Evolutionary conservation across 2,329 filamentous ascomycete species (phyloP).

Genomic region (Fusarium keratoplasticum): DNA sequence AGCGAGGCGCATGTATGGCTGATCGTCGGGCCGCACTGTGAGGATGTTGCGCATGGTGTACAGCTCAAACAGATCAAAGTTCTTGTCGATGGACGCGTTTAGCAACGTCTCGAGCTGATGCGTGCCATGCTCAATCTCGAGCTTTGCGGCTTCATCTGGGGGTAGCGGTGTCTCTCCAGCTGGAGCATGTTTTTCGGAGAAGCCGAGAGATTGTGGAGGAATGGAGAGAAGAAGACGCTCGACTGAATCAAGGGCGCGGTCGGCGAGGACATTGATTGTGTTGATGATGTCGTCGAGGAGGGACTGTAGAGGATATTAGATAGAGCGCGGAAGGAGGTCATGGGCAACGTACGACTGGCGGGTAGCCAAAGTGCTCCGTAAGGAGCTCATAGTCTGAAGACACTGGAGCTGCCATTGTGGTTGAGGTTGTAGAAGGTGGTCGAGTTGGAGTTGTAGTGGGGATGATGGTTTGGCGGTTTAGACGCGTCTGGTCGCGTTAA

Average conservation of each 20-base stretch:
- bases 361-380: conserved; percentile 96
- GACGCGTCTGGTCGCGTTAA: conserved; percentile 37
- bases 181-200: conserved; percentile 64
- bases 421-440: conserved; percentile 4
- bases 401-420: conserved; percentile 49
- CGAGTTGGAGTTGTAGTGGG: conserved; percentile 16
- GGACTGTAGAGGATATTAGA: conserved; percentile 64
- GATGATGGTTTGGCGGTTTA: neutral
- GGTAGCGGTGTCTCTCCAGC: conserved; percentile 50
- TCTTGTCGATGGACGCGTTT: conserved; percentile 83
- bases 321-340: neutral
- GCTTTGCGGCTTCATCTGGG: conserved; percentile 57
- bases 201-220: conserved; percentile 83
- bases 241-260: conserved; percentile 87
- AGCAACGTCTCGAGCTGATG: conserved; percentile 87
- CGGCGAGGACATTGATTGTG: conserved; percentile 91
- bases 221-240: conserved; percentile 83
- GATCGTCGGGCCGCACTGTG: conserved; percentile 74
- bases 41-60: conserved; percentile 90
- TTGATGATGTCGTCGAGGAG: conserved; percentile 99
- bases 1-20: conserved; percentile 81
- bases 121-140: conserved; percentile 88
- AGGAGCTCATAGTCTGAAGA: conserved; percentile 74
- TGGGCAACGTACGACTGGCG: conserved; percentile 78
- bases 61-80: conserved; percentile 89